These are phyloP conservation scores for Huntiella bhutanensis DNA, from an alignment of 2,329 filamentous ascomycete species.

Conservation along the genomic window DNA sequence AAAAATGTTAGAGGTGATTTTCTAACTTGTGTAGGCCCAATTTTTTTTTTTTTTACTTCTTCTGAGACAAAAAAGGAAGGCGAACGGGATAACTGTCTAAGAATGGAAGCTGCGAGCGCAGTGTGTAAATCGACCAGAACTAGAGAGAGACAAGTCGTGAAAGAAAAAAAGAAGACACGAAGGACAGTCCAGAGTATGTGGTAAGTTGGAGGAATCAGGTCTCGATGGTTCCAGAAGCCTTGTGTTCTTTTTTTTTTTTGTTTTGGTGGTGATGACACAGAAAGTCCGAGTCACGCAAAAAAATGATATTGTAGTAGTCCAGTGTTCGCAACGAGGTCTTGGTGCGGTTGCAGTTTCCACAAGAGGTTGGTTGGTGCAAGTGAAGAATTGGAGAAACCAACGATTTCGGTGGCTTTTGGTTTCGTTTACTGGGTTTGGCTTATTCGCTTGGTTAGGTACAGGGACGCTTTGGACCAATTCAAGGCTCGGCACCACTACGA, in stretches of 20 bases:
- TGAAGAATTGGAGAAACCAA: not conserved
- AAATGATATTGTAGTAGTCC: not conserved
- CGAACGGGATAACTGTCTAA: not conserved
- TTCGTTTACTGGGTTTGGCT: no score
- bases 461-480: no score
- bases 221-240: not conserved
- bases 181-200: no score
- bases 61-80: no score
- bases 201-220: not conserved
- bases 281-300: no score
- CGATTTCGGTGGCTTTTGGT: not conserved
- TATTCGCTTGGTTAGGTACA: no score
- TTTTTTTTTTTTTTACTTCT: no score
- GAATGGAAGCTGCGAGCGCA: constrained; percentile 9
- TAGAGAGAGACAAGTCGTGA: no score
- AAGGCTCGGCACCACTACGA: no score
- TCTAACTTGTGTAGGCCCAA: not conserved
- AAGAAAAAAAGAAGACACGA: no score
- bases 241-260: not conserved
- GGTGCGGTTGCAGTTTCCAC: not conserved
- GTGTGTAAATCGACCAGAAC: no score
- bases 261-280: not conserved
- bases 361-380: not conserved
- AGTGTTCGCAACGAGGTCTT: no score
- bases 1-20: not conserved